Base-by-base conservation (phyloP, 2,329 filamentous ascomycete genomes). In the Fusarium musae region DNA sequence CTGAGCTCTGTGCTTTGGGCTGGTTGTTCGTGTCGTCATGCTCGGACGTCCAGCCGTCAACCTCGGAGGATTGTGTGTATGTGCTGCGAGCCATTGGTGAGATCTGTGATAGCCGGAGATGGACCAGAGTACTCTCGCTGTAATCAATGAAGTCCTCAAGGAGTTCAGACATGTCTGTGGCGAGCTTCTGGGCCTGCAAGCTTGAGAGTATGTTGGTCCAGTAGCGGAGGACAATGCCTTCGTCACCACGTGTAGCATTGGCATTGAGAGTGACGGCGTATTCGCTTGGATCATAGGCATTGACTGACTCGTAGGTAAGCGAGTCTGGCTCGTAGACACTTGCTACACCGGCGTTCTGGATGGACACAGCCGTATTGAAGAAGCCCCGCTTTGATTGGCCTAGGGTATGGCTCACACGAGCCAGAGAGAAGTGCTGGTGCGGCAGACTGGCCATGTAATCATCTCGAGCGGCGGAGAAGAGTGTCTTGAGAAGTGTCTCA, bases 341-440 rank as follows among this genome's bases (percentile, higher is more conserved):
- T 2, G 67, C 32, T 7, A 46, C 56, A 32, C 75, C 74, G 4
- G 72, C 40, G 21, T 75, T 77, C 49, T 81, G 80, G 59, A 80
- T 80, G 3, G 80, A 81, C 15, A 82, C 79, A 1, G 79, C 80
- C 1, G 80, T 81, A 62, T 82, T 82, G 73, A 82, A 82, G 46
- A 82, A 73, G 6, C 70, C 63, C 2, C 66, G 63, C 3, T 78
- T 78, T 0, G 69, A 58, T 1, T 77, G 69, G 13, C 74, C 70
- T 6, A 82, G 23, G 8, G 74, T 68, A 53, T 80, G 79, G 63
- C 84, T 85, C 12, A 87, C 83, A 40, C 83, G 82, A 13, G 84
- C 84, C 5, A 87, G 78, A 6, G 87, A 88, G 69, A 86, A 87
- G 63, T 82, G 84, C 58, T 89, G 87, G 70, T 88, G 83, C 2